Conservation (phyloP, 179 eudicot genomes). For the Patellifolia procumbens region DNA sequence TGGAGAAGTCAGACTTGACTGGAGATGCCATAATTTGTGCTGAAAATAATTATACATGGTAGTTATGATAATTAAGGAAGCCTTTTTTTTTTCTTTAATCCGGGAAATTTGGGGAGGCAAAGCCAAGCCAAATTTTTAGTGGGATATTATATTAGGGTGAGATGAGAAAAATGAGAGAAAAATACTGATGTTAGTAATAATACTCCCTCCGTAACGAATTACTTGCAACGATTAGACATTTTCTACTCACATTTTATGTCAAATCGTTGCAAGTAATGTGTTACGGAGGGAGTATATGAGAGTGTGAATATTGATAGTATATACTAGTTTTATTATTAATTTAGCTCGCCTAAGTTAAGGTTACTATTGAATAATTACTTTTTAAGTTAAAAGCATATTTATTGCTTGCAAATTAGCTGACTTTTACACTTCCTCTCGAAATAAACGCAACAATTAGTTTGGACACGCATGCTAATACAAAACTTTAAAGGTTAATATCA, state of each 20-base stretch:
- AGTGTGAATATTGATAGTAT: constrained; percentile 19
- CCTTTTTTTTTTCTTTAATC: not conserved
- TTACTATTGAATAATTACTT: too few species aligned
- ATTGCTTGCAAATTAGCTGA: too few species aligned
- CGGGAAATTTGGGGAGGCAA: constrained; percentile 14
- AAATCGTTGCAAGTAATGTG: too few species aligned
- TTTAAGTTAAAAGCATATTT: too few species aligned
- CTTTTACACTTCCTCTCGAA: too few species aligned
- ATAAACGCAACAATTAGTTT: too few species aligned
- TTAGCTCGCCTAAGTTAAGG: too few species aligned
- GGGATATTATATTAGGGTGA: not conserved
- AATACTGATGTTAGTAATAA: not conserved
- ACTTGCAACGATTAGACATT: too few species aligned
- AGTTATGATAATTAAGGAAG: not conserved
- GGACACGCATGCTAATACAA: too few species aligned
- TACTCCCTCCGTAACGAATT: too few species aligned
- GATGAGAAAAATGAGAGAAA: not conserved
- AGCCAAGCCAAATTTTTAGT: constrained; percentile 17
- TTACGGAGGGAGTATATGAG: not conserved
- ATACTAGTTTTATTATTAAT: not conserved
- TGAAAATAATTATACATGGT: not conserved
- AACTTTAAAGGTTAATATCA: too few species aligned
- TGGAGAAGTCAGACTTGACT: constrained; percentile 75
- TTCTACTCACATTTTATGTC: too few species aligned
- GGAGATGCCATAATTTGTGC: constrained; percentile 53